Conservation (phyloP, 148 eudicot species). For the Talinum fruticosum region DNA sequence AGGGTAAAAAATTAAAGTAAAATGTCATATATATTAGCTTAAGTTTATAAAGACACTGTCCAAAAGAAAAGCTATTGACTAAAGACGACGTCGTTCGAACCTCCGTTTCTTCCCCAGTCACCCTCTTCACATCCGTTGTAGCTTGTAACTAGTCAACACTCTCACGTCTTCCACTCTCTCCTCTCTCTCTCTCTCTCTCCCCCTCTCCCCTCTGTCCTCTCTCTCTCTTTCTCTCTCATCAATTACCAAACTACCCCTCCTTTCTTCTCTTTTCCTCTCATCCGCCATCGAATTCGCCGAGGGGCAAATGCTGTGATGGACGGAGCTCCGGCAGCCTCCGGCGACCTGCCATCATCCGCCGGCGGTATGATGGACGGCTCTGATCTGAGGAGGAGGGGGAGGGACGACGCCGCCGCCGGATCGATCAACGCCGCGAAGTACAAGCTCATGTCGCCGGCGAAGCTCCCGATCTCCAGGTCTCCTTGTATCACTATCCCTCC, state of each 20-base stretch:
- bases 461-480: slow-evolving; percentile 81
- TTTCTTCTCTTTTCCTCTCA: neutral
- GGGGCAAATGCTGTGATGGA: slow-evolving; percentile 14
- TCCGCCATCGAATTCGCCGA: neutral
- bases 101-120: neutral
- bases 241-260: slow-evolving; percentile 30
- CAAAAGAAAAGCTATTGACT: too few species aligned
- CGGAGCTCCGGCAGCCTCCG: neutral
- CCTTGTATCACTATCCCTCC: slow-evolving; percentile 73
- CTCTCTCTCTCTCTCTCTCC: neutral
- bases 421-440: slow-evolving; percentile 40
- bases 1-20: too few species aligned
- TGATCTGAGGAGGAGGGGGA: slow-evolving; percentile 4
- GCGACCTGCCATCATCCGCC: slow-evolving; percentile 1
- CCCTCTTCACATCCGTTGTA: slow-evolving; percentile 20
- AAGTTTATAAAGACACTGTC: too few species aligned
- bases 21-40: too few species aligned
- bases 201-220: neutral
- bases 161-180: slow-evolving; percentile 25
- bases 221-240: slow-evolving; percentile 1
- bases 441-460: slow-evolving; percentile 88
- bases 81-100: too few species aligned
- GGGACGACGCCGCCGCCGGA: slow-evolving; percentile 26
- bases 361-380: slow-evolving; percentile 2
- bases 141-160: slow-evolving; percentile 30